Percentiles rank a stretch among this genome's conserved stretches.
phyloP scores from a whole-genome alignment of 2,329 filamentous ascomycete species.

The Trichophyton schoenleinii region DNA sequence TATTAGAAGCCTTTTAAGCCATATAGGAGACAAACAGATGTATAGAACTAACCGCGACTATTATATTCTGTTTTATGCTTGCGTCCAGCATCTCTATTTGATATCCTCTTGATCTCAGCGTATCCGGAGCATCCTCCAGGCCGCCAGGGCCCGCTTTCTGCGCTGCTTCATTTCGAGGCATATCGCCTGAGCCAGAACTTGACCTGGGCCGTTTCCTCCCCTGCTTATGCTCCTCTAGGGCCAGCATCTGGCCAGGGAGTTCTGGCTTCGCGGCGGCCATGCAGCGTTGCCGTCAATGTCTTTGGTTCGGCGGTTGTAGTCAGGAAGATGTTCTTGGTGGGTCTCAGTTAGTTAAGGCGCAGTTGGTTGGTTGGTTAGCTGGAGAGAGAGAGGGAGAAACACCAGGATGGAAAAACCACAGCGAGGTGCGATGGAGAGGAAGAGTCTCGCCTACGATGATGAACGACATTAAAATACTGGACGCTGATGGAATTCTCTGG shows the following conservation, averaged over 20 bases:
- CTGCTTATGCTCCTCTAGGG: background rate
- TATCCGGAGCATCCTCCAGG: background rate
- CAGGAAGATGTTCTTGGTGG: background rate
- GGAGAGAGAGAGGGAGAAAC: background rate
- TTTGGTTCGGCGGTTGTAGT: background rate
- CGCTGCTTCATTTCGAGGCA: background rate
- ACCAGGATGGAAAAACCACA: background rate
- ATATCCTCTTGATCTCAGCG: conserved; percentile 42
- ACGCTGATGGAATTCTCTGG: background rate
- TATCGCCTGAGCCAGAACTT: background rate
- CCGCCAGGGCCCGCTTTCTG: background rate
- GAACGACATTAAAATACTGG: background rate
- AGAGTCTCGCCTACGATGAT: background rate
- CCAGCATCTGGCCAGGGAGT: background rate
- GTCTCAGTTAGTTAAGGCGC: background rate
- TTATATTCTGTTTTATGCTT: conserved; percentile 56
- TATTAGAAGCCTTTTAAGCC: background rate
- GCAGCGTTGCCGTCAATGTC: background rate
- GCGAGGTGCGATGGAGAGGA: background rate
- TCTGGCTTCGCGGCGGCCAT: background rate
- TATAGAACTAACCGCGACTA: conserved; percentile 47
- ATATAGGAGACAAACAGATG: background rate
- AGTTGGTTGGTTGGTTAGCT: background rate
- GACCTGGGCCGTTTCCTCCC: background rate
- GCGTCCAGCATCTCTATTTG: conserved; percentile 64